Base-by-base conservation (phyloP, 2,329 filamentous ascomycete species). In the Ophiostoma perfectum region DNA sequence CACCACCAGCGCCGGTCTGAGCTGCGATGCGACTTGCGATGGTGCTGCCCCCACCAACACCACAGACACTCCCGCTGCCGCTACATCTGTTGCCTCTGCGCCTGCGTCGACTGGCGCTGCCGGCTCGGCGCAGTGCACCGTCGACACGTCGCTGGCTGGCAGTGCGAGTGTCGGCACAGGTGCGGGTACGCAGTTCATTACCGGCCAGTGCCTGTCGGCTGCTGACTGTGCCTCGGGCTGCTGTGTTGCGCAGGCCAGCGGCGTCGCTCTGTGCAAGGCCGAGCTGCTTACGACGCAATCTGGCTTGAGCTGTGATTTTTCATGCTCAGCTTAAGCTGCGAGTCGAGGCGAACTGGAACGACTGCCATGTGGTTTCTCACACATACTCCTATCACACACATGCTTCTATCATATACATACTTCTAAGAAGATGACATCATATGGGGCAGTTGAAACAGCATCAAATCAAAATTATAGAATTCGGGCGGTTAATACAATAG, bases 171-270 rank as follows among this genome's bases (percentile, higher is more conserved):
- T 27, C 49, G 49, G 49, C 7, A 55, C 49, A 5, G 49, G 49
- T 1, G 49, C 49, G 18, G 49, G 49, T 16, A 55, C 49, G 49
- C 49, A 55, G n/a, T 55, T 55, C 14, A 55, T 55, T 9, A 55
- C 49, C 0, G 49, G 49, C 66, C 74, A 72, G 66, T 77, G 75
- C 72, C 69, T 71, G 41, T 70, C 67, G 66, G 64, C 72, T 38
- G 73, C 74, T 38, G 75, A 77, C 71, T 77, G 75, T 70, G 74
- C 73, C 2, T 75, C 74, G 6, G 70, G 68, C 38, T 76, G 75
- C 73, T 76, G 75, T 65, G 74, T 74, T 5, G 69, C 55, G 2
- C 71, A 72, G 66, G 65, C 71, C 3, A 67, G 65, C 52, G 71
- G 71, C 4, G 47, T 52, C 4, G 68, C 68, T 4, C 63, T 70